These are phyloP conservation scores for Solanum piurae DNA, from an alignment of 257 asterid species.

Conservation along the genomic window DNA sequence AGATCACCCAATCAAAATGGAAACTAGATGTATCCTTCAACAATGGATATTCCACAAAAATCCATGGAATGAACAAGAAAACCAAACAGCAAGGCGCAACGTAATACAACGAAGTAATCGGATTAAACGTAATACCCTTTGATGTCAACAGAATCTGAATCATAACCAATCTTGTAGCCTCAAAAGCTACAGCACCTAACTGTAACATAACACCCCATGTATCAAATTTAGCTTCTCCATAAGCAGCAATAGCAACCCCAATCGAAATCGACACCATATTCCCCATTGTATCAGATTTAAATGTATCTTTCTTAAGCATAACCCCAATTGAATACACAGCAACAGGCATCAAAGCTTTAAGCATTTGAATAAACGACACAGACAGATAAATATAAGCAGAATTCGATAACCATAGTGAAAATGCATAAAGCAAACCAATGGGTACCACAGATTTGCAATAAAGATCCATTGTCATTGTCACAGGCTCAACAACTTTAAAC, in stretches of 20 bases:
- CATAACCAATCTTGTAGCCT: constrained; percentile 62
- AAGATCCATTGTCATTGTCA: constrained; percentile 50
- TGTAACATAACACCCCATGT: constrained; percentile 53
- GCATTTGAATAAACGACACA: constrained; percentile 65
- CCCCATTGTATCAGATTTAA: constrained; percentile 40
- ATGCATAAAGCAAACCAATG: constrained; percentile 44
- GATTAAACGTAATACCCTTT: constrained; percentile 46
- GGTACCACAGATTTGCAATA: constrained; percentile 59
- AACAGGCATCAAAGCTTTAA: constrained; percentile 66
- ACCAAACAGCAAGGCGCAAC: constrained; percentile 58
- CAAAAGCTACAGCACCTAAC: constrained; percentile 57
- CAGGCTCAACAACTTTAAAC: constrained; percentile 53
- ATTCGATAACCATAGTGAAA: constrained; percentile 57
- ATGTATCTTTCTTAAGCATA: constrained; percentile 28
- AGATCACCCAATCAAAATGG: constrained; percentile 38
- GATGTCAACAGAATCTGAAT: constrained; percentile 52
- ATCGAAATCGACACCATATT: constrained; percentile 62
- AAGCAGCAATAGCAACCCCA: constrained; percentile 68
- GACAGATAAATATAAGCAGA: constrained; percentile 65
- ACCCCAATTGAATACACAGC: constrained; percentile 56
- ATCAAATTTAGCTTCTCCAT: constrained; percentile 62
- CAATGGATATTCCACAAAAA: constrained; percentile 45
- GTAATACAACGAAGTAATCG: constrained; percentile 53
- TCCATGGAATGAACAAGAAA: constrained; percentile 49
- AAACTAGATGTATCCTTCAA: constrained; percentile 48